Base-by-base conservation (phyloP, 2,329 filamentous ascomycete species). In the Madurella fahalii region DNA sequence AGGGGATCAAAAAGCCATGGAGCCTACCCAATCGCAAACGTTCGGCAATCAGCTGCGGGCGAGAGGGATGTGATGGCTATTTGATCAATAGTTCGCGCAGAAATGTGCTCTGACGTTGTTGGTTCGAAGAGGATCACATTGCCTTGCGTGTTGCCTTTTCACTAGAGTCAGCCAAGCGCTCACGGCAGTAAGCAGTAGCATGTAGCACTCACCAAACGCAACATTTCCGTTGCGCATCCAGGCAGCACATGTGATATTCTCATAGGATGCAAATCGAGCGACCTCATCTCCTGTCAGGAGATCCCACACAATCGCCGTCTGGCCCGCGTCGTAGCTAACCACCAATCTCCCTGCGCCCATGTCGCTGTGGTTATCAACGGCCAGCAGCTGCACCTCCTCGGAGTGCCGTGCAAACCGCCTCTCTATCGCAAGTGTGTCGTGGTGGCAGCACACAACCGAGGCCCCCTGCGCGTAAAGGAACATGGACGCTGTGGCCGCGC, bases 141-240 rank as follows among this genome's bases (percentile, higher is more conserved):
- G 63, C 94, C 94, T 70, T 96, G 90, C 8, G 85, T 81, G 68
- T 96, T 96, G 54, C 94, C 93, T 97, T 40, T 97, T 40, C 5
- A 53, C 64, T 47, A 63, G 62, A 64, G 61, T 67, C 49, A 64
- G 58, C 45, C 20, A 53, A 40, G 16, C 25, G 37, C 52, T 61
- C 54, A 61, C 53, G 32, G 13, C 57, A 50, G 40, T 42, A 56
- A 50, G 52, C 37, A 17, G 41, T 39, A 44, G n/a, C 52, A 48
- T 40, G 40, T 49, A 16, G 45, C 52, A 66, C 85, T 71, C 78
- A 96, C 93, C 94, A 77, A 97, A 97, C 39, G 90, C 93, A 62
- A 99, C 86, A 73, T 96, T 95, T 52, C 94, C 94, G 73, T 96
- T 96, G 43, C 87, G 83, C 92, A 99, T 96, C 90, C 94, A 99